These are phyloP conservation scores for Plantago major DNA, from an alignment of 257 asterid genomes.

Conservation along the genomic window DNA sequence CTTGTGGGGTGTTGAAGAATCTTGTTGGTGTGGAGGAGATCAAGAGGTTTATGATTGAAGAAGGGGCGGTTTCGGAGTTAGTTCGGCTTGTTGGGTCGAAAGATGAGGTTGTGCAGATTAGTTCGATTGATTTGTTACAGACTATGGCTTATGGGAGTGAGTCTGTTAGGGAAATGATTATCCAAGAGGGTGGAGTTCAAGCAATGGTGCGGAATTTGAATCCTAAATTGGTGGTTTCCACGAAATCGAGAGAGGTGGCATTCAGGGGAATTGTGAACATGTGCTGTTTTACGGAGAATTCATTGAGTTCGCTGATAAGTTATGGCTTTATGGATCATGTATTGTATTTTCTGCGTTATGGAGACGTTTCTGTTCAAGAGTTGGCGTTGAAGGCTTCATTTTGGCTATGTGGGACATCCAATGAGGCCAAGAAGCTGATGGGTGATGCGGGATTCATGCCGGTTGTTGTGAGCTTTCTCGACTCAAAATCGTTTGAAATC, in stretches of 20 bases:
- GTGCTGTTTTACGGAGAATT: conserved; percentile 39
- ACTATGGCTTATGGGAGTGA: conserved; percentile 73
- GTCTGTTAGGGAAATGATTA: conserved; percentile 36
- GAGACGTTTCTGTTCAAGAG: conserved; percentile 69
- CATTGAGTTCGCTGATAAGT: conserved; percentile 33
- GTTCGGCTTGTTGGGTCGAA: conserved; percentile 47
- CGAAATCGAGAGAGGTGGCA: conserved; percentile 73
- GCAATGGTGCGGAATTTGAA: conserved; percentile 56
- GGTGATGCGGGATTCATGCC: conserved; percentile 92
- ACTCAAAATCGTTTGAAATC: conserved; percentile 55
- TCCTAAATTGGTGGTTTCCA: conserved; percentile 46
- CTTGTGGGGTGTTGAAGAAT: conserved; percentile 84
- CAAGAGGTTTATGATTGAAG: conserved; percentile 81
- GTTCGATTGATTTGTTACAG: conserved; percentile 66
- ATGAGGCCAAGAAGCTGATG: conserved; percentile 76
- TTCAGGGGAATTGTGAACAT: conserved; percentile 60
- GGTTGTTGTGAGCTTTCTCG: conserved; percentile 60
- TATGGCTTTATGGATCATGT: conserved; percentile 61
- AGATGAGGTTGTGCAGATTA: conserved; percentile 50
- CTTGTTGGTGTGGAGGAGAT: conserved; percentile 82
- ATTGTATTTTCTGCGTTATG: conserved; percentile 50
- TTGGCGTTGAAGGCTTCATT: conserved; percentile 70
- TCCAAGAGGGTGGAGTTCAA: conserved; percentile 63
- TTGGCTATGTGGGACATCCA: conserved; percentile 78
- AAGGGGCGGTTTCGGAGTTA: conserved; percentile 53